Conservation (phyloP, 2,329 filamentous ascomycete species). For the Venturia carpophila region DNA sequence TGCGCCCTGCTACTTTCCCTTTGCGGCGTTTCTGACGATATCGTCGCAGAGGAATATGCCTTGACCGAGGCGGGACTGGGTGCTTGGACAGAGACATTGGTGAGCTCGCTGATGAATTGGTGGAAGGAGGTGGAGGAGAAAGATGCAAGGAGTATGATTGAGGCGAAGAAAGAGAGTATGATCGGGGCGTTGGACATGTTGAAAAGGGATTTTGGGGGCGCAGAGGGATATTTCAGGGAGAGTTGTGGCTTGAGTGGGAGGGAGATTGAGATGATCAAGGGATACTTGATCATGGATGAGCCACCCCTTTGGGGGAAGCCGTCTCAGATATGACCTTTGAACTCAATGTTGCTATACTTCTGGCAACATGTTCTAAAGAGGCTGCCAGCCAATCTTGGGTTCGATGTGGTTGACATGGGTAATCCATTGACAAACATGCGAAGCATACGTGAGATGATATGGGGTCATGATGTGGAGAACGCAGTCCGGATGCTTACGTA, state of each 20-base stretch:
- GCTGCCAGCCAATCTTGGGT: too few relatives aligned
- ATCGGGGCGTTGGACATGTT: constrained; percentile 46
- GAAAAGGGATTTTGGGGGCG: constrained; percentile 50
- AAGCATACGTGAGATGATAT: too few relatives aligned
- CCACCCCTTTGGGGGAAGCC: too few relatives aligned
- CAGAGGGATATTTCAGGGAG: constrained; percentile 54
- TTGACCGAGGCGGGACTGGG: constrained; percentile 56
- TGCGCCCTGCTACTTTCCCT: constrained; percentile 58
- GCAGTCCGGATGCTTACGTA: too few relatives aligned
- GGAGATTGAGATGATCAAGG: not conserved
- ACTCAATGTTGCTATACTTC: too few relatives aligned
- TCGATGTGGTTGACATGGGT: too few relatives aligned
- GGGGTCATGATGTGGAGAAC: too few relatives aligned
- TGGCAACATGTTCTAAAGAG: too few relatives aligned
- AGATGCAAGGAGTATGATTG: constrained; percentile 28
- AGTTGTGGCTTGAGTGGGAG: constrained; percentile 48
- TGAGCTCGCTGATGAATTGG: constrained; percentile 23
- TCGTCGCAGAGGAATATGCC: constrained; percentile 59
- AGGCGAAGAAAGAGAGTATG: constrained; percentile 45
- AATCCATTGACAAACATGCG: too few relatives aligned
- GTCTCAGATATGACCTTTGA: too few relatives aligned
- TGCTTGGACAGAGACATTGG: constrained; percentile 26
- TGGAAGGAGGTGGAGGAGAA: constrained; percentile 22
- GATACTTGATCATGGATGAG: constrained; percentile 7
- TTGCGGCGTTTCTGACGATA: constrained; percentile 51